Evolutionary conservation across 345 rosid species (phyloP).

Genomic region (Pugionium cornutum): DNA sequence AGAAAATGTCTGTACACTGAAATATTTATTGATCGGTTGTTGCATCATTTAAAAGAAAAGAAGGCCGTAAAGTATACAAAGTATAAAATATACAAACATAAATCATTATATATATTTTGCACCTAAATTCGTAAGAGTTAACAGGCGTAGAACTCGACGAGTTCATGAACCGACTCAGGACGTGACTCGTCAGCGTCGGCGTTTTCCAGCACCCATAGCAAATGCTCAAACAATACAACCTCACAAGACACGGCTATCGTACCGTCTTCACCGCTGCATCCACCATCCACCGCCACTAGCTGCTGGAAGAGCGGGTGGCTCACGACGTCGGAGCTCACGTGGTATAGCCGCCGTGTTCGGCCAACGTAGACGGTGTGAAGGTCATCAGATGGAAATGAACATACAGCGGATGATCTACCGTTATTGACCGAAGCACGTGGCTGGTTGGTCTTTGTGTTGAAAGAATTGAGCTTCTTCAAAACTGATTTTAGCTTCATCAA

Average conservation of each 20-base stretch:
- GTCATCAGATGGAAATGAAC: slow-evolving; percentile 47
- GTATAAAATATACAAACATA: slow-evolving; percentile 36
- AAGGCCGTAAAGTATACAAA: slow-evolving; percentile 18
- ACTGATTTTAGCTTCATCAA: slow-evolving; percentile 79
- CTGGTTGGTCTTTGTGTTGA: slow-evolving; percentile 53
- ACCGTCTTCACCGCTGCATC: slow-evolving; percentile 42
- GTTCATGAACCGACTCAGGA: slow-evolving; percentile 74
- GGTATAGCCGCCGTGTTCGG: slow-evolving; percentile 69
- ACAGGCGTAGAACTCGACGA: slow-evolving; percentile 81
- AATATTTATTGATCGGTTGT: slow-evolving; percentile 13
- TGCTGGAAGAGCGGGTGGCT: slow-evolving; percentile 54
- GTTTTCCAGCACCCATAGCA: slow-evolving; percentile 92
- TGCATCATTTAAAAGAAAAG: background rate
- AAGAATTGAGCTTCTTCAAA: slow-evolving; percentile 77
- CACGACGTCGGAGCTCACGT: slow-evolving; percentile 58
- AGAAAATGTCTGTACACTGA: slow-evolving; percentile 2
- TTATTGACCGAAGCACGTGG: background rate
- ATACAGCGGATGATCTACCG: slow-evolving; percentile 42
- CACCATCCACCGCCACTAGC: slow-evolving; percentile 41
- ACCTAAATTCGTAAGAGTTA: slow-evolving; percentile 37
- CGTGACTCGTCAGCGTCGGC: slow-evolving; percentile 70
- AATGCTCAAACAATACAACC: slow-evolving; percentile 92
- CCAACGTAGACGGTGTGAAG: slow-evolving; percentile 82
- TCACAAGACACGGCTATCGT: slow-evolving; percentile 69
- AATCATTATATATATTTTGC: slow-evolving; percentile 6